A percentile compares a stretch with the other conserved stretches of the same genome.
Evolutionary conservation across 768 basidiomycete genomes (phyloP).

Genomic region (Trametes maxima): DNA sequence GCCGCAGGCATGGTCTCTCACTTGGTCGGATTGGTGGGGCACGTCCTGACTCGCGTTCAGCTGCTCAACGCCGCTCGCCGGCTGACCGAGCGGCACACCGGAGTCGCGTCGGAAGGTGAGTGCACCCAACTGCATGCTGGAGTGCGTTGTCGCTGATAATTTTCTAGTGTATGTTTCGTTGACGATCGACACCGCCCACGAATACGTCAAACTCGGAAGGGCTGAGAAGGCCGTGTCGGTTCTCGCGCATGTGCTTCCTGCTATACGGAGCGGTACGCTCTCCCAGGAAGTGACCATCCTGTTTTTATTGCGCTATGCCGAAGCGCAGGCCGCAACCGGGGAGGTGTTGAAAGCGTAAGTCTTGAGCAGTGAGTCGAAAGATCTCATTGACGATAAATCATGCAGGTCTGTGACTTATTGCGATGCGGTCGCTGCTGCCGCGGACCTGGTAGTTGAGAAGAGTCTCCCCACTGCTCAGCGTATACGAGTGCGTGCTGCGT

Average conservation of each 20-base stretch:
- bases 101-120: constrained; percentile 30
- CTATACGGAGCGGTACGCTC: constrained; percentile 45
- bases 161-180: constrained; percentile 58
- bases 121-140: constrained; percentile 46
- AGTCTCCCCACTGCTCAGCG: constrained; percentile 52
- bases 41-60: constrained; percentile 65
- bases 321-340: constrained; percentile 61
- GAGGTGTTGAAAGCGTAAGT: constrained; percentile 61
- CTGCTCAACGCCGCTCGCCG: constrained; percentile 65
- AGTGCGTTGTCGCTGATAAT: constrained; percentile 21
- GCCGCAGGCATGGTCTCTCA: constrained; percentile 54
- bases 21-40: constrained; percentile 70
- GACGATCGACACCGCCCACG: constrained; percentile 70
- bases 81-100: constrained; percentile 53
- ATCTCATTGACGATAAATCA: background rate
- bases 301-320: constrained; percentile 67
- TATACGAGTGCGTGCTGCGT: constrained; percentile 58
- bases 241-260: constrained; percentile 57
- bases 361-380: background rate
- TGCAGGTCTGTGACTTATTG: constrained; percentile 54
- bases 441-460: constrained; percentile 43
- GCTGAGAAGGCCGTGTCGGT: constrained; percentile 63
- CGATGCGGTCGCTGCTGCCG: constrained; percentile 58
- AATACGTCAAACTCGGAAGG: constrained; percentile 81
- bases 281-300: constrained; percentile 55